These are phyloP conservation scores for Exophiala bonariae DNA, from an alignment of 2,329 filamentous ascomycete genomes.

Conservation along the genomic window DNA sequence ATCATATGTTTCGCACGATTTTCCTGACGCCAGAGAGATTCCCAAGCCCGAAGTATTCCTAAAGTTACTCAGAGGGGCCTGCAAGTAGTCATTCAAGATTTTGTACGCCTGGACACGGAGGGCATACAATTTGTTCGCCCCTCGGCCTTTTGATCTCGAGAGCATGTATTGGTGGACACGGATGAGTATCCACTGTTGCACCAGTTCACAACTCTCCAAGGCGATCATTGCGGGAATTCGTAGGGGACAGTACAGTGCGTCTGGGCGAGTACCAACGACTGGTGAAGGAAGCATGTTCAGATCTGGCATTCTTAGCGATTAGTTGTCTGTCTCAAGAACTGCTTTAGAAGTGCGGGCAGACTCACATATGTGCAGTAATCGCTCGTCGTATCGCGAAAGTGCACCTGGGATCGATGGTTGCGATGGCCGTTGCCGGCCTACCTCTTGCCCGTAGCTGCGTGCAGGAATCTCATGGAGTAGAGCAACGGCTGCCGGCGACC, in stretches of 20 bases:
- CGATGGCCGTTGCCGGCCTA: too few relatives aligned
- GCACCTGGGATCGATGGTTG: too few relatives aligned
- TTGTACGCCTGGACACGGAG: neutral
- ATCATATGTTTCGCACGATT: neutral
- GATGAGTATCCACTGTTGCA: neutral
- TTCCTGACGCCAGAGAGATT: neutral
- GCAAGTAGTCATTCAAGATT: neutral
- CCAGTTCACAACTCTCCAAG: neutral
- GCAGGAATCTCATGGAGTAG: too few relatives aligned
- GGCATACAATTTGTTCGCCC: too few relatives aligned
- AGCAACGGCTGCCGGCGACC: too few relatives aligned
- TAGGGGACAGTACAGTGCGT: neutral
- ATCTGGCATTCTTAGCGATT: too few relatives aligned
- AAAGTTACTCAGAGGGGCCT: neutral
- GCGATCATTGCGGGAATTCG: neutral
- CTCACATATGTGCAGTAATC: too few relatives aligned
- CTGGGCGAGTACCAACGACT: neutral
- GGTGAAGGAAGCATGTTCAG: neutral
- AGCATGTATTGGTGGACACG: neutral
- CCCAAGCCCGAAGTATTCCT: neutral
- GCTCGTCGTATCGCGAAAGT: too few relatives aligned
- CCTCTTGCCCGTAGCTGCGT: too few relatives aligned
- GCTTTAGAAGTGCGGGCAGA: too few relatives aligned
- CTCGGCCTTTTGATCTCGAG: too few relatives aligned
- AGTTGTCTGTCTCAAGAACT: too few relatives aligned